These are phyloP conservation scores for Limonium bicolor DNA, from an alignment of 148 eudicot genomes.

Conservation along the genomic window DNA sequence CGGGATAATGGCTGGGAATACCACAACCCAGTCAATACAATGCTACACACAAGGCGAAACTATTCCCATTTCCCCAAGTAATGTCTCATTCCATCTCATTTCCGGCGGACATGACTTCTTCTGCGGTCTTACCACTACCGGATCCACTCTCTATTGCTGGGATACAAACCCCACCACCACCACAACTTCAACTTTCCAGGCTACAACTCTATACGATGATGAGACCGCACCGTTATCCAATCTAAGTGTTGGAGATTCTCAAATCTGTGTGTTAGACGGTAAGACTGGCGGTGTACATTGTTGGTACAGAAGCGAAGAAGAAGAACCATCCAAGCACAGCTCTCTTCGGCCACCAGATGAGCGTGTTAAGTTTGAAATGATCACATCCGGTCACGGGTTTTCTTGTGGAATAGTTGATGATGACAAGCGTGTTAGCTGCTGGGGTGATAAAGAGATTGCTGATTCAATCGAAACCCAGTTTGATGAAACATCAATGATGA, in stretches of 20 bases:
- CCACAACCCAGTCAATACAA: conserved; percentile 21
- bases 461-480: conserved; percentile 31
- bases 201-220: conserved; percentile 14
- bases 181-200: conserved; percentile 7
- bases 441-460: conserved; percentile 36
- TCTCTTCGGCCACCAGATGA: background rate
- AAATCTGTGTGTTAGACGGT: conserved; percentile 30
- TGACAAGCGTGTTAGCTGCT: conserved; percentile 20
- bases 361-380: conserved; percentile 8
- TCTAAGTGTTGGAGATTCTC: conserved; percentile 19
- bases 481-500: conserved; percentile 25
- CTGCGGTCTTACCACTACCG: conserved; percentile 30
- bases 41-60: conserved; percentile 19
- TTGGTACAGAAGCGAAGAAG: conserved; percentile 22
- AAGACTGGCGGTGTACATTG: conserved; percentile 14
- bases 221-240: conserved; percentile 11
- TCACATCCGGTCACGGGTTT: conserved; percentile 41
- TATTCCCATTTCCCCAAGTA: conserved; percentile 14
- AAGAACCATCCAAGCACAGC: background rate
- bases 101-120: conserved; percentile 31
- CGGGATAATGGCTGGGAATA: conserved; percentile 31
- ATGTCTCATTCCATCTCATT: conserved; percentile 23
- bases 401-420: conserved; percentile 34
- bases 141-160: conserved; percentile 36
- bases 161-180: conserved; percentile 10